phyloP scores from a whole-genome alignment of 2,329 filamentous ascomycete species.

The Hypoxylon sp. region DNA sequence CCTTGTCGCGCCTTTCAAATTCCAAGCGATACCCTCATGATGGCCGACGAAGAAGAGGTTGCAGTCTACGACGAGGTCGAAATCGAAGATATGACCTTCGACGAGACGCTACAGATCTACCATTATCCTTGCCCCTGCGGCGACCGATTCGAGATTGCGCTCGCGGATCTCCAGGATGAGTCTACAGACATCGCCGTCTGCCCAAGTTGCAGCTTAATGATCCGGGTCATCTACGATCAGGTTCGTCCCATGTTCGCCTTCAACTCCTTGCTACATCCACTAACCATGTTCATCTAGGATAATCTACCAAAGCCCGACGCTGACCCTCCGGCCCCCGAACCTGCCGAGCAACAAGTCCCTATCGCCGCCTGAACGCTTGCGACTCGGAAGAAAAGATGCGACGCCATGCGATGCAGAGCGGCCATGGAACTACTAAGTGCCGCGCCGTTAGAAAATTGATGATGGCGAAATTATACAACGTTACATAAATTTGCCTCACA shows the following conservation, averaged over 20 bases:
- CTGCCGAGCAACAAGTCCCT: slow-evolving; percentile 49
- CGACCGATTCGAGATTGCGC: slow-evolving; percentile 92
- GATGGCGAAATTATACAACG: slow-evolving; percentile 1
- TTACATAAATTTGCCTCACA: slow-evolving; percentile 12
- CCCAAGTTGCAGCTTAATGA: slow-evolving; percentile 97
- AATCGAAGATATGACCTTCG: slow-evolving; percentile 98
- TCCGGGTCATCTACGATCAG: slow-evolving; percentile 90
- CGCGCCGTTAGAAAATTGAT: slow-evolving; percentile 16
- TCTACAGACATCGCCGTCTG: slow-evolving; percentile 93
- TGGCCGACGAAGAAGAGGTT: slow-evolving; percentile 72
- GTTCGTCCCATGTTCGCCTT: slow-evolving; percentile 63
- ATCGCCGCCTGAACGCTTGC: slow-evolving; percentile 49
- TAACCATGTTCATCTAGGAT: slow-evolving; percentile 46
- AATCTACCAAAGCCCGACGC: slow-evolving; percentile 52
- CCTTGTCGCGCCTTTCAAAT: neutral
- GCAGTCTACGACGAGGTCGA: slow-evolving; percentile 98
- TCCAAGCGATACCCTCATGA: slow-evolving; percentile 62
- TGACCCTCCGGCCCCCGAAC: slow-evolving; percentile 48
- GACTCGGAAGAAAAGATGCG: neutral
- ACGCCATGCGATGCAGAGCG: neutral
- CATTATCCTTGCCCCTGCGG: slow-evolving; percentile 98
- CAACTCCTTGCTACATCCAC: neutral
- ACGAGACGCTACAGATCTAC: slow-evolving; percentile 86
- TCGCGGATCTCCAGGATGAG: slow-evolving; percentile 87
- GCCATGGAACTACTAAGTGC: slow-evolving; percentile 24